These are phyloP conservation scores for Vigna radiata DNA, from an alignment of 306 rosid species.

Conservation along the genomic window DNA sequence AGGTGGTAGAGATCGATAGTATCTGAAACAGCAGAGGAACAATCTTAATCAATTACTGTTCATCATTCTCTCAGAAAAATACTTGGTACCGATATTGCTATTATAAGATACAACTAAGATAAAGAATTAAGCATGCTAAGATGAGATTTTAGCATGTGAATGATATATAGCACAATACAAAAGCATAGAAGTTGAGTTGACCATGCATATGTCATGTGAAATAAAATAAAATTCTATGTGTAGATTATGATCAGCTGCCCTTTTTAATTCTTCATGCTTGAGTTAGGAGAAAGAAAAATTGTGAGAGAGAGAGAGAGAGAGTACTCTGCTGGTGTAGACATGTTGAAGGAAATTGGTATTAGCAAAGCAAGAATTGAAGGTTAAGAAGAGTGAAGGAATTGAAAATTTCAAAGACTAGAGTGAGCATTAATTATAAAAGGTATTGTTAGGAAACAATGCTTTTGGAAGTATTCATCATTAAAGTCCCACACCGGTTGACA, in stretches of 20 bases:
- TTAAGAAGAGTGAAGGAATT: not conserved
- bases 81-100: not conserved
- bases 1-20: conserved; percentile 72
- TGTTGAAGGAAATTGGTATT: conserved; percentile 31
- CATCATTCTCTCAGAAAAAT: not conserved
- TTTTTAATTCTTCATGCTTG: not conserved
- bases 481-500: not conserved
- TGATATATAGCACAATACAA: not conserved
- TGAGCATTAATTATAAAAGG: conserved; percentile 14
- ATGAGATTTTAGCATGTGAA: conserved; percentile 5
- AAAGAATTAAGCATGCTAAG: conserved; percentile 4
- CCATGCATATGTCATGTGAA: not conserved
- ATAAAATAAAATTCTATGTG: not conserved
- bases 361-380: not conserved
- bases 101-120: not conserved
- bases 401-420: conserved; percentile 43
- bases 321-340: conserved; percentile 86
- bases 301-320: conserved; percentile 28
- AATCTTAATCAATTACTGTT: not conserved
- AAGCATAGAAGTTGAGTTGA: conserved; percentile 4
- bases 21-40: conserved; percentile 49
- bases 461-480: too few relatives aligned
- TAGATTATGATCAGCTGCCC: not conserved
- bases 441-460: not conserved
- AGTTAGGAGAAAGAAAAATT: conserved; percentile 1